Percentiles rank a stretch among this genome's conserved stretches.
phyloP scores from a whole-genome alignment of 139 green algal species.

The Chloropicon primus region DNA sequence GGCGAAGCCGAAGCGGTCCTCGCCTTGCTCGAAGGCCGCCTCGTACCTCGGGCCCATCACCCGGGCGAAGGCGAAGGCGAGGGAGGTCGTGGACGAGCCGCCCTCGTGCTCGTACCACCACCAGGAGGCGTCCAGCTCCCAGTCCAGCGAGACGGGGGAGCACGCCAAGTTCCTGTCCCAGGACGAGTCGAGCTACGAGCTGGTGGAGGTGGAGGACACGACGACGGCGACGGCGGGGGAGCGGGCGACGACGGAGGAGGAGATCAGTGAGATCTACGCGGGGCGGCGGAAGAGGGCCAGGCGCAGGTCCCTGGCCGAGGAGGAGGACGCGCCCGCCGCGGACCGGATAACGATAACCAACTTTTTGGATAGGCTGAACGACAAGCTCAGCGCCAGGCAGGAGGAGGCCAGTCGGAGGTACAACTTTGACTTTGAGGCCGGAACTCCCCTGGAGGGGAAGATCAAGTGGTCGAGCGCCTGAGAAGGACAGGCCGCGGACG shows the following conservation, averaged over 20 bases:
- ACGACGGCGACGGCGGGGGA: too few relatives aligned
- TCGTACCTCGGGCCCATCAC: not conserved
- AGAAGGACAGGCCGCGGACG: not conserved
- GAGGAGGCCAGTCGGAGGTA: not conserved
- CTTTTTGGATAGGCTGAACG: not conserved
- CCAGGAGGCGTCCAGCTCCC: too few relatives aligned
- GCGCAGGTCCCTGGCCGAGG: not conserved
- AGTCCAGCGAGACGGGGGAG: not conserved
- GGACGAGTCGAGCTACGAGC: not conserved
- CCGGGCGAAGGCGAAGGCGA: not conserved
- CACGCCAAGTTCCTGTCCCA: not conserved
- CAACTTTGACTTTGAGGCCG: not conserved
- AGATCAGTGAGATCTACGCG: too few relatives aligned
- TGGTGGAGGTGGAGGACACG: too few relatives aligned
- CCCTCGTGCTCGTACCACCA: not conserved
- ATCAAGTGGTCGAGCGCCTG: not conserved
- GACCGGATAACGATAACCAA: not conserved
- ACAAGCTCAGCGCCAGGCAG: not conserved
- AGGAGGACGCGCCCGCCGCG: not conserved
- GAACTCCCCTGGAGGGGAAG: not conserved
- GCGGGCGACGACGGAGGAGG: too few relatives aligned
- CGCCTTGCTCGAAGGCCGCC: not conserved
- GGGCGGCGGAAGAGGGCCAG: too few relatives aligned
- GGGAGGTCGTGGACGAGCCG: not conserved
- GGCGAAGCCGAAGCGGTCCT: not conserved